phyloP scores from a whole-genome alignment of 1,139 yeast species.

The Yamadazyma membranifaciens region DNA sequence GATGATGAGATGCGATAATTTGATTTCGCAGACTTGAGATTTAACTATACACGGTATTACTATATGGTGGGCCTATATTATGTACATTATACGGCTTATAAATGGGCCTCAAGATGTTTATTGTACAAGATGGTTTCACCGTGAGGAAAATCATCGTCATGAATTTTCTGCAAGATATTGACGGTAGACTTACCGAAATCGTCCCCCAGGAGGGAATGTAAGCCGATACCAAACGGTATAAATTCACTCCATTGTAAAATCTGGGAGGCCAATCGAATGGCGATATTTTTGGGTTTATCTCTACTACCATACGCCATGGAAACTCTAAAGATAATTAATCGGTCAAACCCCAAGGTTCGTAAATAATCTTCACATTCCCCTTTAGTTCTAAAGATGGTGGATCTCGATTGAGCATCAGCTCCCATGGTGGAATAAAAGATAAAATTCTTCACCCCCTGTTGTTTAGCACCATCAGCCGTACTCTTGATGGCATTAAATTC shows the following conservation, averaged over 20 bases:
- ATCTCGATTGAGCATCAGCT: slow-evolving; percentile 49
- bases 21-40: slow-evolving; percentile 1
- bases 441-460: slow-evolving; percentile 54
- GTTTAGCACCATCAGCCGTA: slow-evolving; percentile 65
- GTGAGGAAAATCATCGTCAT: slow-evolving; percentile 1
- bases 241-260: not conserved
- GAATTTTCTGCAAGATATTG: slow-evolving; percentile 1
- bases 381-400: slow-evolving; percentile 56
- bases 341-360: slow-evolving; percentile 55
- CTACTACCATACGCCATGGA: slow-evolving; percentile 67
- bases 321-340: slow-evolving; percentile 67
- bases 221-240: not conserved
- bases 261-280: not conserved
- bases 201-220: slow-evolving; percentile 3
- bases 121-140: slow-evolving; percentile 3
- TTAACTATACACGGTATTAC: too few relatives aligned
- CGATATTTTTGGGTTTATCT: slow-evolving; percentile 13
- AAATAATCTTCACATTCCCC: slow-evolving; percentile 64
- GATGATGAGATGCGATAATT: slow-evolving; percentile 4
- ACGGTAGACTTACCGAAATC: slow-evolving; percentile 6
- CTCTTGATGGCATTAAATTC: slow-evolving; percentile 66
- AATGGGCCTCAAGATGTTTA: not conserved
- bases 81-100: too few relatives aligned
- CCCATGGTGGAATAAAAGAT: slow-evolving; percentile 61
- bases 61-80: too few relatives aligned